phyloP scores from a whole-genome alignment of 139 green algal genomes.

The Picochlorum sp. region DNA sequence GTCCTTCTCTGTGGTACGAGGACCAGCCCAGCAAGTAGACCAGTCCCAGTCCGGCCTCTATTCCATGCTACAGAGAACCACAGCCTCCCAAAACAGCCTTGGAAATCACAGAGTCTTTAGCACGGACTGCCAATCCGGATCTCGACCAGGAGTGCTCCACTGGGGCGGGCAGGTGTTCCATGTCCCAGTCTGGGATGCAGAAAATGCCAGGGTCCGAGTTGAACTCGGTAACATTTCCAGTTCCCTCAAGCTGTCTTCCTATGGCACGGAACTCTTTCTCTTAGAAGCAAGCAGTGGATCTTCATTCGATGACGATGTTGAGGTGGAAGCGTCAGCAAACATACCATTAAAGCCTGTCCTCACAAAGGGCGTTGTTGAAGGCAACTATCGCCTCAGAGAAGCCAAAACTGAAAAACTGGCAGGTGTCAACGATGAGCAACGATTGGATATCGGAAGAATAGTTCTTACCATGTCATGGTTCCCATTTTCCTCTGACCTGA shows the following conservation, averaged over 20 bases:
- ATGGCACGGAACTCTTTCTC: constrained; percentile 18
- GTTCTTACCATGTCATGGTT: constrained; percentile 21
- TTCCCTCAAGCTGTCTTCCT: constrained; percentile 10
- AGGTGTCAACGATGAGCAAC: background rate
- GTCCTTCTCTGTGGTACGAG: constrained; percentile 11
- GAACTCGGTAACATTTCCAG: constrained; percentile 16
- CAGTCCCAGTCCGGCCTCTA: background rate
- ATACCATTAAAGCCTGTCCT: constrained; percentile 12
- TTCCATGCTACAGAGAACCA: background rate
- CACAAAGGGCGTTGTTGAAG: background rate
- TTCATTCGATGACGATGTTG: constrained; percentile 17
- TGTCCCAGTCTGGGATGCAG: constrained; percentile 7
- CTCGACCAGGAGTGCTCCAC: constrained; percentile 19
- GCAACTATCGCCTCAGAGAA: constrained; percentile 15
- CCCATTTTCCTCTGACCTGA: constrained; percentile 2
- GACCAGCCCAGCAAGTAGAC: background rate
- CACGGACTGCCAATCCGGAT: constrained; percentile 12
- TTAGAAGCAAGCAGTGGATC: constrained; percentile 17
- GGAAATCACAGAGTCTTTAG: constrained; percentile 13
- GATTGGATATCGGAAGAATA: constrained; percentile 13
- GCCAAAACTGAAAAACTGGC: constrained; percentile 3
- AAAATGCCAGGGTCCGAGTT: background rate
- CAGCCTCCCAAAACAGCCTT: background rate
- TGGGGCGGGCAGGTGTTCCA: constrained; percentile 26
- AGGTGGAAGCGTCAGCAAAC: constrained; percentile 9